Evolutionary conservation across 192 early-diverging fungal species (phyloP), one percentile per base, ranked within the genome.

Genomic region (Umbelopsis sp.): DNA sequence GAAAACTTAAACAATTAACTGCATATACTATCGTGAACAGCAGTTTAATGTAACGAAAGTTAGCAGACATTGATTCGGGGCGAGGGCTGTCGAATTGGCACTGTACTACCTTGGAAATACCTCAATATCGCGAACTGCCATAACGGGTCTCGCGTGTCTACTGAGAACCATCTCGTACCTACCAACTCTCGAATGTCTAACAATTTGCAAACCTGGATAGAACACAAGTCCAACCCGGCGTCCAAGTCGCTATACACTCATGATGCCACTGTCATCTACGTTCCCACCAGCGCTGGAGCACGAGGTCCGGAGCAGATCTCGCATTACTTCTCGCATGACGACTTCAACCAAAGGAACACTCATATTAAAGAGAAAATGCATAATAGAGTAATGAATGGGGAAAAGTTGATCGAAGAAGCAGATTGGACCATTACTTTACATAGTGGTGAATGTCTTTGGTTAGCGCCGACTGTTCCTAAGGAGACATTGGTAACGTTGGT

Each of bases 241-340:
- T 35, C 55, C 1, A 61, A 61, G 33, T 25, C 55, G 12, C 27
- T 78, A 1, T 78, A 74, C 13, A 51, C 82, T 12, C 45, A 71
- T 30, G 77, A 83, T 68, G 83, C 82, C 44, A 33, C 47, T 4
- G 41, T 84, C 2, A 71, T 74, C 50, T 81, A 76, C 65, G 79
- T 85, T 12, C 83, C 84, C 23, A 85, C 80, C 51, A 72, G 72
- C 9, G 58, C 71, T 10, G 78, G 78, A 69, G 80, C 53, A 5
- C 49, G 33, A 11, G 78, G 72, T 41, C 37, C 49, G 2, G 44
- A 65, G 25, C 65, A 68, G n/a, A 78, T 85, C 48, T 68, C 72
- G 27, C 20, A 37, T 21, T 82, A 85, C 67, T 78, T 50, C 52
- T 18, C 27, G 30, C 55, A 65, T 11, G 35, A 41, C 22, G 48